phyloP scores from a whole-genome alignment of 495 filamentous ascomycete species.

The Rhizodiscina lignyota region DNA sequence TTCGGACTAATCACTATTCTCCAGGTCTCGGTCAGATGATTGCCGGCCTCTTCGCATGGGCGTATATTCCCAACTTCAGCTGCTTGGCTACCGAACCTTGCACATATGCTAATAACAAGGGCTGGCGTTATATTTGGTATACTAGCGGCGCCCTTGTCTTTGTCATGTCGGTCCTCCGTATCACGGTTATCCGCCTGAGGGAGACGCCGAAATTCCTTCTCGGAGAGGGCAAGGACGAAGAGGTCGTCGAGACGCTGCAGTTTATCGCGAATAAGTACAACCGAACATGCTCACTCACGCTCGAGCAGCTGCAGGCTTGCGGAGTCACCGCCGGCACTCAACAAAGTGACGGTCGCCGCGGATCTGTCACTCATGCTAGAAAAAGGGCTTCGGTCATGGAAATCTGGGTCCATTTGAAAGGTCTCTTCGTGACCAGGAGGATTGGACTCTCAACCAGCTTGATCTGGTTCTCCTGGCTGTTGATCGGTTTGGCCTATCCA shows the following conservation, averaged over 20 bases:
- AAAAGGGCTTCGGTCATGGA: slow-evolving; percentile 26
- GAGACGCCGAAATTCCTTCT: slow-evolving; percentile 65
- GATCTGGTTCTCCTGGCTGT: slow-evolving; percentile 54
- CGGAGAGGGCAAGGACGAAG: slow-evolving; percentile 41
- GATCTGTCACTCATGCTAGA: slow-evolving; percentile 5
- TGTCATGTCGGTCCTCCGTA: slow-evolving; percentile 43
- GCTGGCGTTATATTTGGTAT: slow-evolving; percentile 19
- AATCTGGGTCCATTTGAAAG: slow-evolving; percentile 34
- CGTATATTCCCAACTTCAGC: slow-evolving; percentile 20
- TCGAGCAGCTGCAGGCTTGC: slow-evolving; percentile 40
- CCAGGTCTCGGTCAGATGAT: slow-evolving; percentile 18
- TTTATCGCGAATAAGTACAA: slow-evolving; percentile 45
- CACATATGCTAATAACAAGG: slow-evolving; percentile 14
- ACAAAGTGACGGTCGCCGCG: slow-evolving; percentile 15
- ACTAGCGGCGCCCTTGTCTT: slow-evolving; percentile 50
- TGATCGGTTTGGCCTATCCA: slow-evolving; percentile 53
- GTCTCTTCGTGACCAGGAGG: slow-evolving; percentile 43
- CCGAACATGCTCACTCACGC: slow-evolving; percentile 43
- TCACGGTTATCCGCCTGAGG: slow-evolving; percentile 48
- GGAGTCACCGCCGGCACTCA: slow-evolving; percentile 16
- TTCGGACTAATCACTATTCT: neutral
- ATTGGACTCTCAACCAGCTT: slow-evolving; percentile 44
- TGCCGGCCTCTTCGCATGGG: slow-evolving; percentile 23
- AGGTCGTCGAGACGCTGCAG: slow-evolving; percentile 43
- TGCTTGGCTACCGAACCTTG: slow-evolving; percentile 13